These are phyloP conservation scores for Coccomyxa sp. DNA, from an alignment of 139 green algal species.

Conservation along the genomic window DNA sequence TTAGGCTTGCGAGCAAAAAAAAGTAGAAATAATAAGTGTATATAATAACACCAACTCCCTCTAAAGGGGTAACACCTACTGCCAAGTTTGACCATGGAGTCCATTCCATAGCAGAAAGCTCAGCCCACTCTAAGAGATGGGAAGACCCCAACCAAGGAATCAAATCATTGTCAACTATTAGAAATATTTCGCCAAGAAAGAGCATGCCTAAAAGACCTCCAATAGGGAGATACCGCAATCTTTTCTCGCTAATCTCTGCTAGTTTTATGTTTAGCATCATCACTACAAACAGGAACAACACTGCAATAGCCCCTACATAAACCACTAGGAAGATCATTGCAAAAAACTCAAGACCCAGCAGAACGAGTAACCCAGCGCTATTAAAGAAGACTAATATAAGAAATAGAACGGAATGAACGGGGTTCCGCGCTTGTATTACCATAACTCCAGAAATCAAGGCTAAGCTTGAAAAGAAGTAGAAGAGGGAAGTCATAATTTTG, in stretches of 20 bases:
- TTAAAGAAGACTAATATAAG: constrained; percentile 64
- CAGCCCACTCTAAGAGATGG: background rate
- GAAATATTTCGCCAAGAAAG: constrained; percentile 57
- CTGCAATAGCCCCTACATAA: constrained; percentile 67
- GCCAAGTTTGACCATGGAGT: constrained; percentile 19
- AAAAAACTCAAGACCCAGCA: constrained; percentile 51
- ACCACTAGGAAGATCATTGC: constrained; percentile 66
- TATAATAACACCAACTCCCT: constrained; percentile 48
- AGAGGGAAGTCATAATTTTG: constrained; percentile 39
- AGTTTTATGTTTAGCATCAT: constrained; percentile 66
- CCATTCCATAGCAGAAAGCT: constrained; percentile 23
- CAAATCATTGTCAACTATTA: constrained; percentile 63
- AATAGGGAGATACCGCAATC: constrained; percentile 48
- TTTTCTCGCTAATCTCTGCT: constrained; percentile 61
- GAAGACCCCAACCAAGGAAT: constrained; percentile 39
- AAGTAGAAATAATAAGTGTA: constrained; percentile 67
- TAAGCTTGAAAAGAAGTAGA: constrained; percentile 56
- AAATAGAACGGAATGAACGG: constrained; percentile 51
- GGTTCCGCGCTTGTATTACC: constrained; percentile 47
- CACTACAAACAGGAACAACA: constrained; percentile 61
- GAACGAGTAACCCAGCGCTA: constrained; percentile 41
- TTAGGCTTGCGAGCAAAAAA: constrained; percentile 57
- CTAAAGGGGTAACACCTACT: constrained; percentile 36
- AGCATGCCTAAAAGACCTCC: constrained; percentile 48
- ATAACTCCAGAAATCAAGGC: constrained; percentile 43